These are phyloP conservation scores for Mycena leptocephala DNA, from an alignment of 768 basidiomycete genomes.

Conservation along the genomic window DNA sequence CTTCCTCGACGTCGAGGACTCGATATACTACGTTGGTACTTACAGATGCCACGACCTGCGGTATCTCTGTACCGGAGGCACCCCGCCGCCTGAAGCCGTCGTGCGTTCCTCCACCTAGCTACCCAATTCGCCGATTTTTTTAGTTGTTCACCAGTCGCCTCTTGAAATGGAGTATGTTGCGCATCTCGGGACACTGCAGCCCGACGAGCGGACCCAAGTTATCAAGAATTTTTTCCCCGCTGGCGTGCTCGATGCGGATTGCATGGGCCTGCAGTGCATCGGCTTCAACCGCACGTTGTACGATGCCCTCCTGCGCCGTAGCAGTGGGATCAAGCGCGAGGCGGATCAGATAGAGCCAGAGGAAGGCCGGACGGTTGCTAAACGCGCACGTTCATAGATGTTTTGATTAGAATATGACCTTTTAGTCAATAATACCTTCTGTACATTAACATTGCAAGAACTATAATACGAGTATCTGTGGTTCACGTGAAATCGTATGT, in stretches of 20 bases:
- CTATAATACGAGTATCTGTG: too few relatives aligned
- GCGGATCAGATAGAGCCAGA: not conserved
- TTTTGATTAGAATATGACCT: too few relatives aligned
- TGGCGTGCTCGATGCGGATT: not conserved
- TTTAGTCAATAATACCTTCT: too few relatives aligned
- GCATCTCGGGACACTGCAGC: not conserved
- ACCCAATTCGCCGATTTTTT: not conserved
- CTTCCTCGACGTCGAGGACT: not conserved
- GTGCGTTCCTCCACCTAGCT: not conserved
- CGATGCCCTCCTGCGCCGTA: not conserved
- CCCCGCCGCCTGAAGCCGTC: not conserved
- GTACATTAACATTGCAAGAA: too few relatives aligned
- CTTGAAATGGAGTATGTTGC: not conserved
- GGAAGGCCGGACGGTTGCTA: not conserved
- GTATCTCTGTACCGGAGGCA: not conserved
- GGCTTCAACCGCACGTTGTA: not conserved
- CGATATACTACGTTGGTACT: not conserved
- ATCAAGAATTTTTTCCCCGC: not conserved
- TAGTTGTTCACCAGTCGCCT: not conserved
- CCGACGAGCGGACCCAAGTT: not conserved
- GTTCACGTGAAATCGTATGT: too few relatives aligned
- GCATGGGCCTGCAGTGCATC: slow-evolving; percentile 1
- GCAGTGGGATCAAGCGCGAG: not conserved
- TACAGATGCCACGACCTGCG: not conserved
- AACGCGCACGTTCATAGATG: not conserved